Evolutionary conservation across 371 early-diverging fungal genomes (phyloP), one percentile per base, ranked within the genome.

Genomic region (Hamiltosporidium tvaerminnensis): DNA sequence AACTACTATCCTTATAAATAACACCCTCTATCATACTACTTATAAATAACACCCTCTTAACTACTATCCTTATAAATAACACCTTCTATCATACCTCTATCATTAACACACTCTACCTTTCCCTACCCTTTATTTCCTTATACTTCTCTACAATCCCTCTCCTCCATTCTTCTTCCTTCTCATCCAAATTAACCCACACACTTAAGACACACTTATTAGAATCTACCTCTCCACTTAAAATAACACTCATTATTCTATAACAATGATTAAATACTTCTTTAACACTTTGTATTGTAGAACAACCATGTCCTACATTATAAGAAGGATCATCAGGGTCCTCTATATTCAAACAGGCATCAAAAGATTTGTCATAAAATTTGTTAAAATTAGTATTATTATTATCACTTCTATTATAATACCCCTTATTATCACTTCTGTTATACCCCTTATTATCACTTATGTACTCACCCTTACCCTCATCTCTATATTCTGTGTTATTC

Each of bases 321-420:
- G 12, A 23, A 1, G 34, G 23, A 63, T 69, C 65, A 33, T 49
- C 55, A 23, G 75, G 72, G 62, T 75, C 75, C 16, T 69, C 70
- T 10, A 75, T 71, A 12, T 54, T 67, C 2, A 65, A 32, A 32
- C 5, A 16, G 2, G 23, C 34, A 50, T 50, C 49, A 16, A 4
- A 47, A 12, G 14, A 5, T 16, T 52, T 52, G 30, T 4, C 5
- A 7, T 38, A n/a, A n/a, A n/a, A n/a, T n/a, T n/a, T n/a, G n/a
- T n/a, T n/a, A n/a, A n/a, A n/a, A n/a, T n/a, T n/a, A n/a, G n/a
- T n/a, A n/a, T n/a, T n/a, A n/a, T n/a, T n/a, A n/a, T n/a, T n/a
- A n/a, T n/a, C n/a, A n/a, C n/a, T n/a, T n/a, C n/a, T n/a, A n/a
- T n/a, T n/a, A n/a, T n/a, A n/a, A n/a, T n/a, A n/a, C n/a, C n/a